A percentile compares a stretch with the other conserved stretches of the same genome.
Evolutionary conservation across 2,329 filamentous ascomycete genomes (phyloP).

Genomic region (Botrytis aclada): DNA sequence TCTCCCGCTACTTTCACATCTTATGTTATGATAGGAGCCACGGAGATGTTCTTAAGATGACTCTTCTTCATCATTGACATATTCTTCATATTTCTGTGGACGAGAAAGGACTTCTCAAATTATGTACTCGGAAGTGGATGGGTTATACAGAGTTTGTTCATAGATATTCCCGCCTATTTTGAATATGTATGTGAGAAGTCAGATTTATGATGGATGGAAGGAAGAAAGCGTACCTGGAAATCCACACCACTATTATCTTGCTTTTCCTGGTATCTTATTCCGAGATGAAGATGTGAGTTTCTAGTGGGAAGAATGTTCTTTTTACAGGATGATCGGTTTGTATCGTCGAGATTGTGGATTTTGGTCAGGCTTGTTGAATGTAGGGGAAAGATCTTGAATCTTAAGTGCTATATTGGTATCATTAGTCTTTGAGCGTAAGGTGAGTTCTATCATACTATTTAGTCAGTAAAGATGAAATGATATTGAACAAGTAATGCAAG

Average conservation of each 20-base stretch:
- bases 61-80: neutral
- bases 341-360: neutral
- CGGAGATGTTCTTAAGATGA: neutral
- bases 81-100: neutral
- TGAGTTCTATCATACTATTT: neutral
- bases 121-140: accelerated
- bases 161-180: neutral
- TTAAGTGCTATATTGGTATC: neutral
- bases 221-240: neutral
- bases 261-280: accelerated
- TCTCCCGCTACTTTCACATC: neutral
- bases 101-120: accelerated
- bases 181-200: neutral
- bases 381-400: neutral
- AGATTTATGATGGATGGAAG: neutral
- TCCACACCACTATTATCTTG: neutral
- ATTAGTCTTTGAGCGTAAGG: neutral
- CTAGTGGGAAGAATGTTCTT: too few relatives aligned
- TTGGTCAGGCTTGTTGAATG: neutral
- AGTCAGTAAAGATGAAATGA: neutral
- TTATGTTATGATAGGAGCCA: neutral
- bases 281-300: accelerated
- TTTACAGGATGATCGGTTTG: accelerated
- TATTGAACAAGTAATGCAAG: neutral
- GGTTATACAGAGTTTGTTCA: accelerated